Conservation (phyloP, 2,329 filamentous ascomycete genomes). For the Pseudogymnoascus sp. region DNA sequence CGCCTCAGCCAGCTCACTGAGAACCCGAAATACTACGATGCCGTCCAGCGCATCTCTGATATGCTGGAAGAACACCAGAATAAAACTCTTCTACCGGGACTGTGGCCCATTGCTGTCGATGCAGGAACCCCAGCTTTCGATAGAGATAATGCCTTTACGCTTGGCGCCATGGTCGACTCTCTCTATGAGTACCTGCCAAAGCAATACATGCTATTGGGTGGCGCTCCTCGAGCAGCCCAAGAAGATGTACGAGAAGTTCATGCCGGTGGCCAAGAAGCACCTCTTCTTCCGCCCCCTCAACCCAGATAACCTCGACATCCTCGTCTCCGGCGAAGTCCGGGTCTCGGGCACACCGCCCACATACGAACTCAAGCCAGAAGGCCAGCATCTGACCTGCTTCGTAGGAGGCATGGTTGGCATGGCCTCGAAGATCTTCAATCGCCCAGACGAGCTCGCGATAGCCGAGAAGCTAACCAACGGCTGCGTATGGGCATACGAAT, state of each 20-base stretch:
- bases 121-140: conserved; percentile 45
- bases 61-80: conserved; percentile 49
- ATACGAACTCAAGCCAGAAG: conserved; percentile 43
- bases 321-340: conserved; percentile 43
- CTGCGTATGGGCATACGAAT: conserved; percentile 63
- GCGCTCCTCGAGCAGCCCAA: conserved; percentile 45
- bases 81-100: conserved; percentile 49
- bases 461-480: conserved; percentile 59
- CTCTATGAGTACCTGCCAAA: conserved; percentile 61
- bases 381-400: conserved; percentile 57
- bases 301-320: conserved; percentile 29
- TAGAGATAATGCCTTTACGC: conserved; percentile 45
- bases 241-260: conserved; percentile 40
- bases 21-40: conserved; percentile 81
- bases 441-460: conserved; percentile 54
- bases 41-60: conserved; percentile 60
- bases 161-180: conserved; percentile 52
- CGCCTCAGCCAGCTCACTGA: conserved; percentile 82
- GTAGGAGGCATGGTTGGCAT: conserved; percentile 65
- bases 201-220: conserved; percentile 61
- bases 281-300: conserved; percentile 40
- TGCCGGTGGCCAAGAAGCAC: conserved; percentile 40
- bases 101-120: conserved; percentile 55
- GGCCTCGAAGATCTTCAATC: conserved; percentile 55
- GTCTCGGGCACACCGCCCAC: conserved; percentile 38